Evolutionary conservation across 768 basidiomycete genomes (phyloP).

Genomic region (Serendipita sp.): DNA sequence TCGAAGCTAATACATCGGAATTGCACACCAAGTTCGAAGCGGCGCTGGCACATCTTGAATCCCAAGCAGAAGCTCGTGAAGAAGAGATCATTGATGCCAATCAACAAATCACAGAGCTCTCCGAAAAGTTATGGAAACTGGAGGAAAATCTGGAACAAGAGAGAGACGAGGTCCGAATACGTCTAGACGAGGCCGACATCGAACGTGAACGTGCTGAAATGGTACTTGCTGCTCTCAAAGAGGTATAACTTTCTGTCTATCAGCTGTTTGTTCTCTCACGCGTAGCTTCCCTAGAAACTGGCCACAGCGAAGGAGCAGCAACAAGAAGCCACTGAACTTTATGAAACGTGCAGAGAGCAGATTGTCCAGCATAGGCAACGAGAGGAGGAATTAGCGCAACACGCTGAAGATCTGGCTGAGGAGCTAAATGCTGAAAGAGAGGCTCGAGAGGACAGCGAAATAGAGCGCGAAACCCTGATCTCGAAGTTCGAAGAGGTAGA

Average conservation of each 20-base stretch:
- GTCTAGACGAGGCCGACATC: conserved; percentile 50
- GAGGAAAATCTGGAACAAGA: conserved; percentile 56
- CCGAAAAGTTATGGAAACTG: conserved; percentile 59
- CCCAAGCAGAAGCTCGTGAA: conserved; percentile 65
- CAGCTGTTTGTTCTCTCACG: no score
- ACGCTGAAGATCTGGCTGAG: conserved; percentile 52
- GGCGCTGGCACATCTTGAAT: conserved; percentile 58
- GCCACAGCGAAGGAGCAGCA: conserved; percentile 44
- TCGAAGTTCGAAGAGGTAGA: conserved; percentile 12
- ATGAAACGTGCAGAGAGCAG: conserved; percentile 40
- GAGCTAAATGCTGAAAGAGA: conserved; percentile 45
- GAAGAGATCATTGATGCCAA: conserved; percentile 57
- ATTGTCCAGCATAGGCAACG: conserved; percentile 49
- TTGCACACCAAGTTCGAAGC: conserved; percentile 60
- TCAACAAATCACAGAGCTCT: conserved; percentile 61
- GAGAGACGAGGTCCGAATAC: conserved; percentile 40
- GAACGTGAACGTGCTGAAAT: conserved; percentile 54
- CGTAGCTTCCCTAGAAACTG: conserved; percentile 40
- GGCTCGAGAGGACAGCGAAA: conserved; percentile 35
- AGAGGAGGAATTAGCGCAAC: conserved; percentile 60
- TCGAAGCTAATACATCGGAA: conserved; percentile 55
- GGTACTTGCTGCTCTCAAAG: conserved; percentile 59
- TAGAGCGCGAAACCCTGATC: conserved; percentile 30
- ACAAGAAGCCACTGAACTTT: conserved; percentile 39
- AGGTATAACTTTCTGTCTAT: conserved; percentile 29